A percentile compares a stretch with the other conserved stretches of the same genome.
Evolutionary conservation across 305 asterid genomes (phyloP).

Genomic region (Stenogyne calaminthoides): DNA sequence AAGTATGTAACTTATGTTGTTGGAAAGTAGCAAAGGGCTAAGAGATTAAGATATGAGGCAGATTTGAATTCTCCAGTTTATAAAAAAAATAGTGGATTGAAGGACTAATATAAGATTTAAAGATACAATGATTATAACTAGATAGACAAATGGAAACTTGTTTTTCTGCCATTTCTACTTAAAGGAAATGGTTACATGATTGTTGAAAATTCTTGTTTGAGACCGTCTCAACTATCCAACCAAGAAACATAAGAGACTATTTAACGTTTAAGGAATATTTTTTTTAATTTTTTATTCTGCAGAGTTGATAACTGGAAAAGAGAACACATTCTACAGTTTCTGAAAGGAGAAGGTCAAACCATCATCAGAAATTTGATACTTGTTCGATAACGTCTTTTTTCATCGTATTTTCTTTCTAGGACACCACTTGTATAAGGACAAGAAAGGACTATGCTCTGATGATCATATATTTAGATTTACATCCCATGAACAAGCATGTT

Average conservation of each 20-base stretch:
- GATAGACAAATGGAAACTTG: background rate
- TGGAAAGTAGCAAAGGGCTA: background rate
- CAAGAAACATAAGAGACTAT: background rate
- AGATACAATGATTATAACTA: background rate
- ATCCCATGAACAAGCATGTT: background rate
- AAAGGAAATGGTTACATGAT: background rate
- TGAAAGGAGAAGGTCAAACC: conserved; percentile 34
- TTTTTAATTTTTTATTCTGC: background rate
- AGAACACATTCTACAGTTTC: conserved; percentile 32
- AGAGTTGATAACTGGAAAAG: conserved; percentile 35
- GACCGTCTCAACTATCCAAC: background rate
- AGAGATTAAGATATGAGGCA: background rate
- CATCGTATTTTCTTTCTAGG: background rate
- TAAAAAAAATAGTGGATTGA: background rate
- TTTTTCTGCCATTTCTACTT: background rate
- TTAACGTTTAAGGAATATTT: background rate
- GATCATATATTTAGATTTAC: conserved; percentile 1
- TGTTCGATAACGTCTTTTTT: background rate
- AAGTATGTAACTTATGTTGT: background rate
- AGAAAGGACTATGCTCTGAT: background rate
- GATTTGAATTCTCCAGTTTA: background rate
- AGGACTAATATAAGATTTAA: background rate
- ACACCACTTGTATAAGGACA: background rate
- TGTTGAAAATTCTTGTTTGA: no score
- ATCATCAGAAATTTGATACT: conserved; percentile 15